Base-by-base conservation (phyloP, 352 stramenopile genomes). In the Lagenidium giganteum region DNA sequence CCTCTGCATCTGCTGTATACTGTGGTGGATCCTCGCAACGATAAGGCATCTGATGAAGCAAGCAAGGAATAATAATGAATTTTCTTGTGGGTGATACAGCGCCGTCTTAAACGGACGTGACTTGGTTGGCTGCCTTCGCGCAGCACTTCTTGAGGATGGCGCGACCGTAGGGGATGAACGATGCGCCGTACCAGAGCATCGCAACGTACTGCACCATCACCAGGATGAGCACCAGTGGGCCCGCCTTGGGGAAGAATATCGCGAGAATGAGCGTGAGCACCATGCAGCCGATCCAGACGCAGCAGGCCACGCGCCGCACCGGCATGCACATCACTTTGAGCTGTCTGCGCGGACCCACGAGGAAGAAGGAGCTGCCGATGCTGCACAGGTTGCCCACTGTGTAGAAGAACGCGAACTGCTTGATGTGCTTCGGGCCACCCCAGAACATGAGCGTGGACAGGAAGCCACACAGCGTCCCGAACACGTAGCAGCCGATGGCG, bases 361-460 rank as follows among this genome's bases (percentile, higher is more conserved):
- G 63, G 44, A 93, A 93, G 16, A 90, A 58, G 22, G 80, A 93
- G 18, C 67, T 85, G 35, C 77, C 76, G 33, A 93, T 86, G 28
- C 72, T 84, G 57, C 71, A 83, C 17, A 93, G 64, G 42, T 68
- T 87, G n/a, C 80, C 76, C 23, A 93, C 51, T 11, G 78, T 90
- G 52, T 93, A 93, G 55, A 93, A 90, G 61, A 93, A 93, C 17
- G 61, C 80, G 52, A 93, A 93, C 47, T 87, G 74, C 48, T 88
- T 89, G 13, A 93, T 55, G 56, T 93, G 80, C 51, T 71, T 75
- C 2, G 79, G 71, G 1, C 79, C 79, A 22, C 76, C 77, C 74
- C 74, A 89, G 70, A 89, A 68, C 67, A 92, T 83, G 17, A 89
- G 48, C 46, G 79, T 89, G 14, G 79, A 81, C 27, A 92, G 34